phyloP scores from a whole-genome alignment of 164 flowering plant species.

The Kingdonia uniflora region DNA sequence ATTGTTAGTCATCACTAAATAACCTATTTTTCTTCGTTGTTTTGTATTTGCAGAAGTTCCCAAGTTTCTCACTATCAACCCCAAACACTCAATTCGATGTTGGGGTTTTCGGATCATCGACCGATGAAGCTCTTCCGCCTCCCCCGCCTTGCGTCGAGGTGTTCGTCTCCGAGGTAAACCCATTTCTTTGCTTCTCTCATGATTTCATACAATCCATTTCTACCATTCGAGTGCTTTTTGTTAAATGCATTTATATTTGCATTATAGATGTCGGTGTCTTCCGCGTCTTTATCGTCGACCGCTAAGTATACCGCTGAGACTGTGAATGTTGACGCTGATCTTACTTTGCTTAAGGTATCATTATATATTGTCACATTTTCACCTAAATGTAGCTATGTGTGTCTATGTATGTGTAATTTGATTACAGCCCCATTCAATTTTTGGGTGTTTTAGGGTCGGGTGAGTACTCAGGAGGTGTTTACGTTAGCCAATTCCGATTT shows the following conservation, averaged over 20 bases:
- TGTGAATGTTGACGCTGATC: constrained; percentile 10
- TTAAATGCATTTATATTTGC: too few species aligned
- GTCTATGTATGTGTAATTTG: not conserved
- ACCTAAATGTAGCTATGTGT: not conserved
- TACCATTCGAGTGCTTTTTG: too few species aligned
- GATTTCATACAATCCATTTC: too few species aligned
- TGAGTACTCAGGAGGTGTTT: constrained; percentile 73
- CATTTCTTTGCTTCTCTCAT: too few species aligned
- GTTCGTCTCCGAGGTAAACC: constrained; percentile 54
- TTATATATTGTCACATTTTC: not conserved
- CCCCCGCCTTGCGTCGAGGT: constrained; percentile 78
- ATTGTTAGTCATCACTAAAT: too few species aligned
- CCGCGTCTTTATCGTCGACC: too few species aligned
- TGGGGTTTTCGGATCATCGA: constrained; percentile 32
- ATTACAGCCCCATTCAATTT: not conserved
- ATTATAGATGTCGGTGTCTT: too few species aligned
- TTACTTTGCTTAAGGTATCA: constrained; percentile 66
- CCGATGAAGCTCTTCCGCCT: constrained; percentile 40
- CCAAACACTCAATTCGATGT: too few species aligned
- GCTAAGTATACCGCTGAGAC: too few species aligned
- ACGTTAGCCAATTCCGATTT: constrained; percentile 77
- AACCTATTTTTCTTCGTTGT: too few species aligned
- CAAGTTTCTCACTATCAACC: too few species aligned
- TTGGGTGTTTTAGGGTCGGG: constrained; percentile 52
- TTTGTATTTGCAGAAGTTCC: too few species aligned